Evolutionary conservation across 2,329 filamentous ascomycete species (phyloP).

Genomic region (Alternaria arbusti): DNA sequence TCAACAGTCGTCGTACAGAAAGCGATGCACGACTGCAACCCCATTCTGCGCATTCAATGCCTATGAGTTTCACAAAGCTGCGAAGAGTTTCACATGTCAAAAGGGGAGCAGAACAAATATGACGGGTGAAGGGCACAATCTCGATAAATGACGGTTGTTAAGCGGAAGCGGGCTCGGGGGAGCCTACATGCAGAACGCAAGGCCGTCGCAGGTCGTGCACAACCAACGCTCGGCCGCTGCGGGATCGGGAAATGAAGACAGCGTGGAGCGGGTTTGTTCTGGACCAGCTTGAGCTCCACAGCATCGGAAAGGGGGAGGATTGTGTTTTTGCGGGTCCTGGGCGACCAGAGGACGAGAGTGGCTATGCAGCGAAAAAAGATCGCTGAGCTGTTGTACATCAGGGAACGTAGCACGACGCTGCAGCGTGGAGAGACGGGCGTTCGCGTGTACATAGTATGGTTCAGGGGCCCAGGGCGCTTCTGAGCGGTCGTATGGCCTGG

Average conservation of each 20-base stretch:
- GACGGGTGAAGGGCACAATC: constrained; percentile 22
- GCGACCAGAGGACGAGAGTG: background rate
- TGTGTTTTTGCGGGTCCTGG: constrained; percentile 9
- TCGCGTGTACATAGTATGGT: constrained; percentile 1
- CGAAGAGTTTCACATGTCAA: constrained; percentile 1
- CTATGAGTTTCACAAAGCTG: constrained; percentile 1
- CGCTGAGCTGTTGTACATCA: background rate
- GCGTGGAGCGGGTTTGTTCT: constrained; percentile 25
- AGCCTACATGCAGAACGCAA: constrained; percentile 22
- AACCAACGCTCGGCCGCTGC: constrained; percentile 36
- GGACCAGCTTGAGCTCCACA: constrained; percentile 21
- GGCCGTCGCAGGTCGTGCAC: constrained; percentile 29
- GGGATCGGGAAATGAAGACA: constrained; percentile 41
- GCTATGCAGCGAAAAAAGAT: background rate
- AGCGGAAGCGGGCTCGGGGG: constrained; percentile 12
- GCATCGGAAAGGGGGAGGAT: constrained; percentile 20
- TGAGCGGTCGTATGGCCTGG: constrained; percentile 19
- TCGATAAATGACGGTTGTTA: constrained; percentile 15
- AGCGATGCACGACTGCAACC: background rate
- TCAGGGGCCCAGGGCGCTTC: constrained; percentile 35
- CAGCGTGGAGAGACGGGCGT: background rate
- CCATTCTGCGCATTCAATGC: background rate
- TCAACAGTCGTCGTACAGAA: constrained; percentile 11
- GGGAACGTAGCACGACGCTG: background rate
- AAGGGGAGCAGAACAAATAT: constrained; percentile 5